Evolutionary conservation across 2,329 filamentous ascomycete species (phyloP), one percentile per base, ranked within the genome.

Genomic region (Epichloe brachyelytri): DNA sequence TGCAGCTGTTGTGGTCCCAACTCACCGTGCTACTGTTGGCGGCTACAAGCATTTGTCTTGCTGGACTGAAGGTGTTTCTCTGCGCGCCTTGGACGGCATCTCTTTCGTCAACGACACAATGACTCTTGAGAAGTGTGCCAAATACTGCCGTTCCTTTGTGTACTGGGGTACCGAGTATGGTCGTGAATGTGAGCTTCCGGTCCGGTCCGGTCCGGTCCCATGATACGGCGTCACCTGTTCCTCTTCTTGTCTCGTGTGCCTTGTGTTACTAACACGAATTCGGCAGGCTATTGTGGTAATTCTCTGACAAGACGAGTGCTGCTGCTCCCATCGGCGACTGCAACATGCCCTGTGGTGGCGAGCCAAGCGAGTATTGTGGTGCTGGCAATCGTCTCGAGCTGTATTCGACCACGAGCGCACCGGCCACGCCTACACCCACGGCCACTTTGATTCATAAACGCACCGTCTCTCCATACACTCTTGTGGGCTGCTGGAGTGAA

Each of bases 151-250:
- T 2, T 65, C 63, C 1, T 77, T 69, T 58, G 62, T 65, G 44
- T 76, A 72, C 56, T 77, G 70, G 64, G 75, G 70, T 3, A 71
- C 74, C 5, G 74, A 78, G 56, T 78, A 73, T 54, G 72, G 73
- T 10, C 65, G 71, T 30, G 74, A 78, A 60, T 77, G 74, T 69
- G 52, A 65, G 65, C 61, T 14, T 19, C 15, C 19, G 19, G 22
- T 19, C 15, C n/a, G 19, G 36, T 19, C 15, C 19, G 19, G 22
- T 19, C 15, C n/a, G 19, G 36, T 15, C 11, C 20, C 36, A 38
- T 38, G 36, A 14, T 38, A 14, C 36, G 12, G 5, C 15, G 12
- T 37, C 12, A 10, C 10, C 5, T 38, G 44, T 12, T 38, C 11
- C 3, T 12, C 15, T 38, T 38, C 12, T 8, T 19, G 14, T 30